Evolutionary conservation across 2,329 filamentous ascomycete species (phyloP).

Genomic region (Cryphonectria radicalis): DNA sequence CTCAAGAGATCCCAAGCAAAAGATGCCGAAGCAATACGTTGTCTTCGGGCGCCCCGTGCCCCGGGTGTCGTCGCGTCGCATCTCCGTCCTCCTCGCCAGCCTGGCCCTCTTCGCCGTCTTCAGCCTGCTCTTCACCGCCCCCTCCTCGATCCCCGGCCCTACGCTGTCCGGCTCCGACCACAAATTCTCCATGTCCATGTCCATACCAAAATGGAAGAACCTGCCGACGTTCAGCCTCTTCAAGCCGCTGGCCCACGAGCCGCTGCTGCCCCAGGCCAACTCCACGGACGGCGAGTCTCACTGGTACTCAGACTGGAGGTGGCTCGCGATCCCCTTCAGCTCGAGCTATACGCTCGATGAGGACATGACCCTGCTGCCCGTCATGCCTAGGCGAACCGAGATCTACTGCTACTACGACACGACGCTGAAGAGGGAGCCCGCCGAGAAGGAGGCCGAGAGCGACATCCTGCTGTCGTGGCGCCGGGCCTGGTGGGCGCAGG

Average conservation of each 20-base stretch:
- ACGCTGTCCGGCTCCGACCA: conserved; percentile 55
- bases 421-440: conserved; percentile 63
- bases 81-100: conserved; percentile 55
- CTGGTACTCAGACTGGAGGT: conserved; percentile 90
- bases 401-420: conserved; percentile 93
- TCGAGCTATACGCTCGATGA: conserved; percentile 80
- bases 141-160: conserved; percentile 52
- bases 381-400: conserved; percentile 68
- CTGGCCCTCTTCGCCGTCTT: conserved; percentile 59
- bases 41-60: conserved; percentile 55
- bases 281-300: conserved; percentile 77
- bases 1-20: background rate
- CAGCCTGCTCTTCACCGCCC: conserved; percentile 57
- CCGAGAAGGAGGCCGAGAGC: conserved; percentile 73
- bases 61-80: conserved; percentile 55
- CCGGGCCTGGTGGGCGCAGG: conserved; percentile 92
- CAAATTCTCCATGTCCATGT: conserved; percentile 42
- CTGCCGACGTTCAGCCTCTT: conserved; percentile 67
- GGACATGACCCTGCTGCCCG: conserved; percentile 80
- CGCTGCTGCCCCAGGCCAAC: conserved; percentile 73
- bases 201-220: conserved; percentile 46
- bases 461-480: conserved; percentile 85
- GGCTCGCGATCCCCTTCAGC: conserved; percentile 84
- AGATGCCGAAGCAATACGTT: conserved; percentile 52
- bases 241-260: conserved; percentile 69